These are phyloP conservation scores for Moniliophthora roreri DNA, from an alignment of 1,284 basidiomycete genomes.

Conservation along the genomic window DNA sequence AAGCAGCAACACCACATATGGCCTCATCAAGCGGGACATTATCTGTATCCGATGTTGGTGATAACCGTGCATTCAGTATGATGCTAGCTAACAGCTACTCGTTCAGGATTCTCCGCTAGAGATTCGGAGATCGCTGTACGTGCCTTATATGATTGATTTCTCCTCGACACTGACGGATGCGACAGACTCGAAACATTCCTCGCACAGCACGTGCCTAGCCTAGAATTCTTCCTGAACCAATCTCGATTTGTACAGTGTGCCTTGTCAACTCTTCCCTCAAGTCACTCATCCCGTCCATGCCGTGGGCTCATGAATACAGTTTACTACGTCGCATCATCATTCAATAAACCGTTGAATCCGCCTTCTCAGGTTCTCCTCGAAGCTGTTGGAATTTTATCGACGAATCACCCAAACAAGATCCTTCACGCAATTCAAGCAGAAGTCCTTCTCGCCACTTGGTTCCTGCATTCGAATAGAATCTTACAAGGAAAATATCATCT, in stretches of 20 bases:
- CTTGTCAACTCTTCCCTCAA: conserved; percentile 8
- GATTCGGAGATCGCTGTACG: background rate
- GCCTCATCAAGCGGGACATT: too few relatives aligned
- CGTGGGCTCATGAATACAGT: conserved; percentile 25
- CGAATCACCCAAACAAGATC: conserved; percentile 40
- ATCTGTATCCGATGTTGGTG: too few relatives aligned
- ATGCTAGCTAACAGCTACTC: too few relatives aligned
- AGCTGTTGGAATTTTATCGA: conserved; percentile 35
- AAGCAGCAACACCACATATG: too few relatives aligned
- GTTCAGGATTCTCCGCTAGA: too few relatives aligned
- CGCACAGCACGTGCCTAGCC: background rate
- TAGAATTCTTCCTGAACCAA: conserved; percentile 18
- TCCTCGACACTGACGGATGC: background rate
- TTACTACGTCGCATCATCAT: conserved; percentile 20
- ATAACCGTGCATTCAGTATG: too few relatives aligned
- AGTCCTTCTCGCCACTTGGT: conserved; percentile 54
- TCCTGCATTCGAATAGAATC: conserved; percentile 45
- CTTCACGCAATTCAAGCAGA: conserved; percentile 58
- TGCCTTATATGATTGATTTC: background rate
- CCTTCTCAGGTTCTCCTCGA: conserved; percentile 41
- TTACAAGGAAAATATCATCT: conserved; percentile 45
- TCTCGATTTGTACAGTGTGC: conserved; percentile 12
- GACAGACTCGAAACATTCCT: background rate
- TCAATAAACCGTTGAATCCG: conserved; percentile 8
- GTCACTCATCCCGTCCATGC: conserved; percentile 20